Base-by-base conservation (phyloP, 2,329 filamentous ascomycete species). In the Diaporthe ampelina region DNA sequence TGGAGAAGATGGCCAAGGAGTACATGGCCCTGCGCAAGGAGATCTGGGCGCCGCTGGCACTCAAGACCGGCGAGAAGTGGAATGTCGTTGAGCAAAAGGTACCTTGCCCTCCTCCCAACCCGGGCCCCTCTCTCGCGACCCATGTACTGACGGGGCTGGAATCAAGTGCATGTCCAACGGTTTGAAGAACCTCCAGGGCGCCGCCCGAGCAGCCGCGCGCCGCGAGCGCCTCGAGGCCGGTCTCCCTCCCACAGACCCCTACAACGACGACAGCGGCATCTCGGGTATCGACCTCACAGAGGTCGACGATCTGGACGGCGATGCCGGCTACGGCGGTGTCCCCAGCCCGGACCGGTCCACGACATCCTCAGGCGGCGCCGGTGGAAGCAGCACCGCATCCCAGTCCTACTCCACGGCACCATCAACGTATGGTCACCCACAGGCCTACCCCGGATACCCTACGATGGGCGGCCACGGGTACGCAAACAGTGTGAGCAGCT, bases 1-100 rank as follows among this genome's bases (percentile, higher is more conserved):
- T 95, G 32, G 93, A 96, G 81, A 87, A 88, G 13, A 86, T 97
- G 54, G 93, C 94, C 50, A 90, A 90, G 81, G 92, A 94, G 81
- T 97, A 97, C 84, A 94, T 95, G 90, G 88, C 88, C 76, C 90
- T 94, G 85, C 90, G 95, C 72, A 92, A 93, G 81, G 92, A 95
- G 82, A 95, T 97, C 81, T 97, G 95, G 95, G 89, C 89, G 72
- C 87, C 91, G 5, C 88, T 97, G 32, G 94, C 94, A 3, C 87
- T 90, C n/a, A 85, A 86, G 73, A 90, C 93, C 5, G 93, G 95
- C n/a, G 94, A 97, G 88, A 94, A 90, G 89, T 97, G 92, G 95
- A 94, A 86, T 77, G 91, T 90, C 11, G 88, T 92, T 48, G 90
- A 93, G 83, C 84, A 87, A 77, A 92, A 91, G 87, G 91, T 92